These are phyloP conservation scores for Plectranthus barbatus DNA, from an alignment of 257 asterid species.

Conservation along the genomic window DNA sequence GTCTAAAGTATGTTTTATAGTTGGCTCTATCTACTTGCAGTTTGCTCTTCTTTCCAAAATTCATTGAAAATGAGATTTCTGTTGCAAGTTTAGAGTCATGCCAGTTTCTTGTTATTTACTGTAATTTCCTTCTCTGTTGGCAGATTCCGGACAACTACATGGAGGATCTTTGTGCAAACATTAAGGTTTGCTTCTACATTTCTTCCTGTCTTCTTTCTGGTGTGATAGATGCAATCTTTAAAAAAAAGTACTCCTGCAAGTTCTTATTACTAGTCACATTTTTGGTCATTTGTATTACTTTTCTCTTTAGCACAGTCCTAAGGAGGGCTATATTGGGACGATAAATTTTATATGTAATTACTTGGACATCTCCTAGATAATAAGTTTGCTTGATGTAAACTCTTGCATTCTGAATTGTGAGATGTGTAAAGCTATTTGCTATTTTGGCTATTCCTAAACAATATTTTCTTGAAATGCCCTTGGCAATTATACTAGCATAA, in stretches of 20 bases:
- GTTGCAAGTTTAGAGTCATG: not conserved
- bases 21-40: not conserved
- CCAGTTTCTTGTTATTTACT: not conserved
- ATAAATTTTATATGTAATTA: not conserved
- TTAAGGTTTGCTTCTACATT: conserved; percentile 47
- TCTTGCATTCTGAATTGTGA: not conserved
- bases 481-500: not conserved
- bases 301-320: not conserved
- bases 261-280: not conserved
- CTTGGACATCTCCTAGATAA: not conserved
- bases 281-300: not conserved
- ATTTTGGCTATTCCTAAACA: not conserved
- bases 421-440: too few relatives aligned
- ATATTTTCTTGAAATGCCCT: not conserved
- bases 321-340: not conserved
- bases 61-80: not conserved
- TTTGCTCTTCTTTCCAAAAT: not conserved
- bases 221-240: not conserved
- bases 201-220: not conserved
- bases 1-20: conserved; percentile 36
- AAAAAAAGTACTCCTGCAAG: not conserved
- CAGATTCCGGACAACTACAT: conserved; percentile 66
- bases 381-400: not conserved
- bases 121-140: conserved; percentile 9
- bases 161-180: conserved; percentile 68